Percentiles rank a stretch among this genome's conserved stretches.
phyloP scores from a whole-genome alignment of 148 eudicot genomes.

The Cornus controversa region DNA sequence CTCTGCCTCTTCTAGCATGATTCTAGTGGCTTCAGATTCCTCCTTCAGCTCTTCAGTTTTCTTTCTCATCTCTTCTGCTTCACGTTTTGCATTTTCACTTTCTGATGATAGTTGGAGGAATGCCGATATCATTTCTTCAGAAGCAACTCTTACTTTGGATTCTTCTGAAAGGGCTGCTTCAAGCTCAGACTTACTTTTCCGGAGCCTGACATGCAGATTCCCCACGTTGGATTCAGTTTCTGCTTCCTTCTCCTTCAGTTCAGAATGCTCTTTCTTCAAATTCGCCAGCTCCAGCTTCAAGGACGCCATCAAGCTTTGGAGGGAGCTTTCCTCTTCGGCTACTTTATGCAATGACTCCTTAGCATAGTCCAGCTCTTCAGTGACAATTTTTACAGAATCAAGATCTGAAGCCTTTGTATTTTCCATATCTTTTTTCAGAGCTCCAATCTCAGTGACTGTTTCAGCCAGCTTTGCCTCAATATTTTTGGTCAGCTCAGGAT shows the following conservation, averaged over 20 bases:
- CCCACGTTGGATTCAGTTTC: conserved; percentile 75
- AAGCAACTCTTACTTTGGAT: conserved; percentile 51
- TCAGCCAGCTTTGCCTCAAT: conserved; percentile 63
- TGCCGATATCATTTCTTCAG: conserved; percentile 52
- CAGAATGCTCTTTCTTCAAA: conserved; percentile 63
- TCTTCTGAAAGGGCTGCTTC: conserved; percentile 61
- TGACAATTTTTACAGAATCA: conserved; percentile 48
- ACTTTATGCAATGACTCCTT: conserved; percentile 73
- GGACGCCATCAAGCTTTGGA: conserved; percentile 58
- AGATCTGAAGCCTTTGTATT: conserved; percentile 51
- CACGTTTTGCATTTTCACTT: conserved; percentile 46
- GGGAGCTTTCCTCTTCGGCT: conserved; percentile 59
- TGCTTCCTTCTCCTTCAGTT: conserved; percentile 69
- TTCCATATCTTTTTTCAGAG: conserved; percentile 54
- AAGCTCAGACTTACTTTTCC: conserved; percentile 68
- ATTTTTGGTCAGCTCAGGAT: conserved; percentile 50
- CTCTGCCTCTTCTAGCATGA: conserved; percentile 62
- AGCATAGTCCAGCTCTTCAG: conserved; percentile 69
- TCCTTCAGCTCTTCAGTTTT: conserved; percentile 60
- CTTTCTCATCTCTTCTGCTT: conserved; percentile 47
- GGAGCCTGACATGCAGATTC: conserved; percentile 68
- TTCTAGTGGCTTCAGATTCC: conserved; percentile 52
- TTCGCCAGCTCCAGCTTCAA: conserved; percentile 64
- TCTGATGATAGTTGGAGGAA: conserved; percentile 53
- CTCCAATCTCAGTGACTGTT: conserved; percentile 51